Percentiles rank a stretch among this genome's conserved stretches.
Evolutionary conservation across 1,284 basidiomycete genomes (phyloP).

Genomic region (Calocybe gambosa): DNA sequence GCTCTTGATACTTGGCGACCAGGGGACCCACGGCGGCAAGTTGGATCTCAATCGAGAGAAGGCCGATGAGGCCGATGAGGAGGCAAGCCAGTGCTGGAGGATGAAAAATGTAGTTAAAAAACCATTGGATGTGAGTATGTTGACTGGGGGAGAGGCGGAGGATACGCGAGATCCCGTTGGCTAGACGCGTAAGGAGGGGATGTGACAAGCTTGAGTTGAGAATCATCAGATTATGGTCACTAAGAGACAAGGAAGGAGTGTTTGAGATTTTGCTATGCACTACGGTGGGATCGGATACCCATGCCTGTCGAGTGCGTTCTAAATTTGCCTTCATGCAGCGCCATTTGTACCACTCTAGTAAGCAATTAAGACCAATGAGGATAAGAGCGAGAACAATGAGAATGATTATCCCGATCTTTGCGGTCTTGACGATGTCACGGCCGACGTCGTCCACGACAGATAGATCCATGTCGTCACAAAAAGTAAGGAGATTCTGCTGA

Average conservation of each 20-base stretch:
- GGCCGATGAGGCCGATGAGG: conserved; percentile 83
- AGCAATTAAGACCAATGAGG: conserved; percentile 59
- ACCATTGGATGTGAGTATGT: conserved; percentile 70
- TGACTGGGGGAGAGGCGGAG: conserved; percentile 53
- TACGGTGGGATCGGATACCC: conserved; percentile 64
- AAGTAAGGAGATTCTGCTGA: conserved; percentile 51
- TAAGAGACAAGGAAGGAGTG: conserved; percentile 52
- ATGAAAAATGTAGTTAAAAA: conserved; percentile 85
- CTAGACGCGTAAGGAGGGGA: conserved; percentile 63
- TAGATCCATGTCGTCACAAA: conserved; percentile 76
- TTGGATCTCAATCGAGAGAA: conserved; percentile 87
- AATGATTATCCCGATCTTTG: conserved; percentile 72
- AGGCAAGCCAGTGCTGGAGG: conserved; percentile 86
- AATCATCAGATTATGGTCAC: conserved; percentile 70
- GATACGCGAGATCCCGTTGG: conserved; percentile 43
- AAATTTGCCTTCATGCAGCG: conserved; percentile 58
- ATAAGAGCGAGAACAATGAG: conserved; percentile 58
- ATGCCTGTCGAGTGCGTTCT: conserved; percentile 64
- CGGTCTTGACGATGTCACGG: conserved; percentile 65
- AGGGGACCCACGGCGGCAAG: conserved; percentile 71
- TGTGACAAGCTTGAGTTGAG: conserved; percentile 62
- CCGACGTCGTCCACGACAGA: conserved; percentile 82
- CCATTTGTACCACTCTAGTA: conserved; percentile 81
- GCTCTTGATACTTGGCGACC: conserved; percentile 54
- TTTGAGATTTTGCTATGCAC: conserved; percentile 31